Base-by-base conservation (phyloP, 495 filamentous ascomycete species). In the Xylaria palmicola region DNA sequence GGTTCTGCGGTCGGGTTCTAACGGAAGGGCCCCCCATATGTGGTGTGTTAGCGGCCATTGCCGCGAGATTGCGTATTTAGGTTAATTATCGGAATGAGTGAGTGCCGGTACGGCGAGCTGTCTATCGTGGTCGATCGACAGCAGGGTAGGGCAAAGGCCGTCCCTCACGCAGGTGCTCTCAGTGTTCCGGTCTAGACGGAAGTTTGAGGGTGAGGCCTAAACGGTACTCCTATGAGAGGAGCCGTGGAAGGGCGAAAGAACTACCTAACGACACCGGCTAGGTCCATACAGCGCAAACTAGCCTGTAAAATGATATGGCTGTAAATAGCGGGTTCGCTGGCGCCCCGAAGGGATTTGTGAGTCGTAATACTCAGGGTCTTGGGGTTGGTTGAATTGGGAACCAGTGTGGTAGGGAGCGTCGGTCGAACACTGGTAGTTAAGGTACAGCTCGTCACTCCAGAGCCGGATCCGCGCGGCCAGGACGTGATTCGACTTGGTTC, bases 11-110 rank as follows among this genome's bases (percentile, higher is more conserved):
- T 62, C 62, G 66, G 44, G 17, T 34, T 53, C 64, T 60, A 34
- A 60, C 45, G 53, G 56, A 65, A 68, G 66, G 72, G 56, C 66
- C 67, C 13, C 63, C 74, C 75, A 79, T 81, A 52, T 76, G 74
- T 62, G 68, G 72, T 63, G 79, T 75, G 62, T 79, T 79, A 53
- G 75, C 75, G 72, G 79, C 78, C 79, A 81, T 81, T 60, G 78
- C 74, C 74, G 77, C 76, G 56, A 51, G 39, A 56, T 41, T 10
- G 30, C 5, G 37, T 32, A 39, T 32, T 52, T 17, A 19, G 6
- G 27, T 13, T 27, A n/a, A n/a, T n/a, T n/a, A n/a, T n/a, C n/a
- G n/a, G n/a, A n/a, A n/a, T n/a, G 4, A n/a, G 24, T 19, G 17
- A 32, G 27, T 44, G 13, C 9, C 10, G 27, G 44, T 13, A 3